phyloP scores from a whole-genome alignment of 345 rosid genomes.

The Eutrema heterophyllum region DNA sequence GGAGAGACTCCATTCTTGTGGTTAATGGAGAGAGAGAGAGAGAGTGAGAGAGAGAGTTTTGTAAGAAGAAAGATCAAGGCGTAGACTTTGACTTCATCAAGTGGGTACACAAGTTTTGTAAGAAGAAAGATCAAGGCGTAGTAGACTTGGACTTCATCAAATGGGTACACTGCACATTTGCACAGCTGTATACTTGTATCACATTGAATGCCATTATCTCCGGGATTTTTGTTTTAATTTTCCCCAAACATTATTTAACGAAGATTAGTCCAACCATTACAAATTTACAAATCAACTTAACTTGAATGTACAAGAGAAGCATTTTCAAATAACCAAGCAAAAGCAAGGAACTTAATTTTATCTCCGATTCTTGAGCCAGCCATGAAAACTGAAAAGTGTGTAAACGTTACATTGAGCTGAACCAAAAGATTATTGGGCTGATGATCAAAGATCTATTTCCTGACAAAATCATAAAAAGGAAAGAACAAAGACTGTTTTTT shows the following conservation, averaged over 20 bases:
- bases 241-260: not conserved
- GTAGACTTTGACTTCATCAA: not conserved
- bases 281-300: not conserved
- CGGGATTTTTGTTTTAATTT: not conserved
- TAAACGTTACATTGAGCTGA: conserved; percentile 4
- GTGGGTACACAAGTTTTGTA: not conserved
- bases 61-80: not conserved
- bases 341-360: not conserved
- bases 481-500: not conserved
- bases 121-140: not conserved
- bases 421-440: conserved; percentile 22
- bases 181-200: not conserved
- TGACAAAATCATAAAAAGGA: conserved; percentile 10
- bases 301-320: not conserved
- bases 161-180: not conserved
- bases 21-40: not conserved
- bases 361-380: not conserved
- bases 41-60: not conserved
- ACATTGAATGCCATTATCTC: not conserved
- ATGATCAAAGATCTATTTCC: not conserved
- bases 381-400: conserved; percentile 5
- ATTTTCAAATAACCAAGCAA: not conserved
- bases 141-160: not conserved
- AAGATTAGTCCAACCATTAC: not conserved
- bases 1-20: conserved; percentile 42